Base-by-base conservation (phyloP, 768 basidiomycete species). In the Baorangia bicolor region DNA sequence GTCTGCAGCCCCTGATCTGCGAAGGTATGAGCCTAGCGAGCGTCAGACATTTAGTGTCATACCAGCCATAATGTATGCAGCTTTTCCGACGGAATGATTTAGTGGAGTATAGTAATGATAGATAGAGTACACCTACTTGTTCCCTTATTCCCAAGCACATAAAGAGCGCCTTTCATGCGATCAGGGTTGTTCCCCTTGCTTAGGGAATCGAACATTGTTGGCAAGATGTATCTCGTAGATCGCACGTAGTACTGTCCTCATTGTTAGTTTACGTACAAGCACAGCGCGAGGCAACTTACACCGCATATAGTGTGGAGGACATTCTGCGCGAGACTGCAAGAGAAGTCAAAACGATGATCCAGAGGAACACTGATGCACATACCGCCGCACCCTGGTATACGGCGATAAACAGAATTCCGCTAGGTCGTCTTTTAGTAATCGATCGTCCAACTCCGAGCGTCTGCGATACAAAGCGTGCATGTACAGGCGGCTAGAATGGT, bases 121-220 rank as follows among this genome's bases (percentile, higher is more conserved):
- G 4, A 51, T 34, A 46, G 48, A 25, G 5, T 49, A 13, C 60
- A 62, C 81, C 41, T 58, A 88, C 88, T 80, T 51, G 79, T 85
- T 30, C 82, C 85, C 70, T 88, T 89, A 63, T 87, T 85, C 74
- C 84, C 84, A 11, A 92, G 71, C 20, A 90, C 78, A 67, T 94
- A 94, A 38, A 96, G 75, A 18, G 92, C 93, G 9, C 96, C 96
- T 74, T 98, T 98, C 86, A 97, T 95, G 25, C 88, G 81, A 71
- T 98, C 94, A 11, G 93, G 89, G 65, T 95, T 92, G 54, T 82
- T 86, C 7, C 90, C 93, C 64, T 84, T 87, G 52, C 72, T 72
- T 46, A 92, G 72, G 5, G 87, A 83, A 55, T 79, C 76, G 63
- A 86, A 84, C 43, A 89, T 70, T 21, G 74, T 70, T 6, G 88